Percentiles rank a stretch among this genome's conserved stretches.
phyloP scores from a whole-genome alignment of 768 basidiomycete species.

The Macrolepiota dolichaula region DNA sequence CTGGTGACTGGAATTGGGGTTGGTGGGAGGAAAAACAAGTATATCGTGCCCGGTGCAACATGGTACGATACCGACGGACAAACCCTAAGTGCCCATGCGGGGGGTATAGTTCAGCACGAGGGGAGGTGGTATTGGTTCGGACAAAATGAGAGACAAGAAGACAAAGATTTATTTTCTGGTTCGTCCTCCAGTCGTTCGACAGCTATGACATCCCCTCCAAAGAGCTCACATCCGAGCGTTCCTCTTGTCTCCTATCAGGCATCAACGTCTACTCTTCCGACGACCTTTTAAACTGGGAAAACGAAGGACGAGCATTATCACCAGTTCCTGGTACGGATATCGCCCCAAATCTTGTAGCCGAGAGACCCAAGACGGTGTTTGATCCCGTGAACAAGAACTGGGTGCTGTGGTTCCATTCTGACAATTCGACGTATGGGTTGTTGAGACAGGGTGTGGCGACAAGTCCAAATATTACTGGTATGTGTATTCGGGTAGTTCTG shows the following conservation, averaged over 20 bases:
- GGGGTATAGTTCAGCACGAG: conserved; percentile 21
- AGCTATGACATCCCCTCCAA: no score
- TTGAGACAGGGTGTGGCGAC: conserved; percentile 24
- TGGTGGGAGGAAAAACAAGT: conserved; percentile 17
- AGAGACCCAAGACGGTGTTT: conserved; percentile 24
- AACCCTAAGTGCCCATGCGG: conserved; percentile 23
- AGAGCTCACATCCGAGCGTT: not conserved
- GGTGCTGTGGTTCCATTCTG: conserved; percentile 28
- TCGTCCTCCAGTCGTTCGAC: not conserved
- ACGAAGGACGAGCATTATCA: conserved; percentile 22
- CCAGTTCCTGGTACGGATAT: conserved; percentile 23
- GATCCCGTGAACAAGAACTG: conserved; percentile 20
- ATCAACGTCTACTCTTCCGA: conserved; percentile 24
- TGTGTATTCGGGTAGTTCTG: conserved; percentile 3
- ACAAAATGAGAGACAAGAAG: conserved; percentile 21
- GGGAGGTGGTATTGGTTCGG: conserved; percentile 28
- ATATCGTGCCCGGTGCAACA: conserved; percentile 25
- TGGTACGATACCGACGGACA: conserved; percentile 27
- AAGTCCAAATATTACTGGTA: conserved; percentile 25
- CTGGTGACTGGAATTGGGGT: not conserved
- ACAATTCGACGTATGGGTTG: conserved; percentile 25
- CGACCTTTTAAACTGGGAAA: conserved; percentile 27
- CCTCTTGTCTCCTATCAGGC: not conserved
- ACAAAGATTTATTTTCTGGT: conserved; percentile 22
- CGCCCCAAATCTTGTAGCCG: conserved; percentile 21